phyloP scores from a whole-genome alignment of 192 early-diverging fungal genomes.

The Paraglomus brasilianum region DNA sequence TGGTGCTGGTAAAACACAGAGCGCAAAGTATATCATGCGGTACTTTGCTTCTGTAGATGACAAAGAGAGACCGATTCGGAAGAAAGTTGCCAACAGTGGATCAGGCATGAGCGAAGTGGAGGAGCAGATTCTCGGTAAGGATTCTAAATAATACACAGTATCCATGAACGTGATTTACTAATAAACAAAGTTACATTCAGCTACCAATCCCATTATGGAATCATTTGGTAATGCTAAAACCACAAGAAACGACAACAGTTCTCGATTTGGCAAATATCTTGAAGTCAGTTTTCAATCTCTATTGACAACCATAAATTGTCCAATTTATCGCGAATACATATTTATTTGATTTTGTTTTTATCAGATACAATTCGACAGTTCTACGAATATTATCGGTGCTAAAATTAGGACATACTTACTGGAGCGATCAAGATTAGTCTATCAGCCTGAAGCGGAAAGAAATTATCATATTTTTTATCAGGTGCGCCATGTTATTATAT shows the following conservation, averaged over 20 bases:
- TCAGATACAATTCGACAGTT: slow-evolving; percentile 84
- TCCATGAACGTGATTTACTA: neutral
- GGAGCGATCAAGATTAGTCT: slow-evolving; percentile 93
- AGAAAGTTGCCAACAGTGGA: slow-evolving; percentile 43
- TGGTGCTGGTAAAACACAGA: slow-evolving; percentile 96
- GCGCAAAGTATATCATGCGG: slow-evolving; percentile 96
- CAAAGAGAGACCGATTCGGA: slow-evolving; percentile 48
- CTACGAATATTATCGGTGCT: slow-evolving; percentile 86
- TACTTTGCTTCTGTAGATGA: slow-evolving; percentile 89
- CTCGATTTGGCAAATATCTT: slow-evolving; percentile 98
- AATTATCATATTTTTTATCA: slow-evolving; percentile 99
- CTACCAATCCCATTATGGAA: slow-evolving; percentile 99
- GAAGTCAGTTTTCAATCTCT: slow-evolving; percentile 50
- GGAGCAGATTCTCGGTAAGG: slow-evolving; percentile 71
- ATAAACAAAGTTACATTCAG: slow-evolving; percentile 36
- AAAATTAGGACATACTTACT: slow-evolving; percentile 94
- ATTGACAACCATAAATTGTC: neutral
- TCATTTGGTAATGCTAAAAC: slow-evolving; percentile 99
- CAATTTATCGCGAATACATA: neutral
- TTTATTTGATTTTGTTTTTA: slow-evolving; percentile 17
- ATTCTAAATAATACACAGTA: neutral
- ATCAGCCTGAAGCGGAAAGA: slow-evolving; percentile 89
- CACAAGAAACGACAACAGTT: slow-evolving; percentile 97
- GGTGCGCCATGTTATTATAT: slow-evolving; percentile 17
- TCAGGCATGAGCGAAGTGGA: slow-evolving; percentile 69